These are phyloP conservation scores for Neofusicoccum laricinum DNA, from an alignment of 2,329 filamentous ascomycete species.

Conservation along the genomic window DNA sequence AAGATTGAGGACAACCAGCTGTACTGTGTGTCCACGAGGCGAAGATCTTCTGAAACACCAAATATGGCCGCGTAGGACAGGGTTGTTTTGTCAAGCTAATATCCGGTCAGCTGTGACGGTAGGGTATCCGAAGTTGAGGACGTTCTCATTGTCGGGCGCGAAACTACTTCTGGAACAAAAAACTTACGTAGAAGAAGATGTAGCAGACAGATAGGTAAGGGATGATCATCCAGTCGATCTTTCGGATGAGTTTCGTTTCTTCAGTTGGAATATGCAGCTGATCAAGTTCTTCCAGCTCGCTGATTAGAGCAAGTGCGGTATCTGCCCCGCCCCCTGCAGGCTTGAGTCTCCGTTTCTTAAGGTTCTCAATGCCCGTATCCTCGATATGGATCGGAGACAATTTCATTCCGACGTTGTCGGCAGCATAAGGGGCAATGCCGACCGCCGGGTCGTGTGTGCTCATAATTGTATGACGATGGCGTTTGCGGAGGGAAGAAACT, in stretches of 20 bases:
- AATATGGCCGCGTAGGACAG: constrained; percentile 34
- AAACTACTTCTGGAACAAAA: too few species aligned
- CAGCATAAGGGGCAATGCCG: neutral
- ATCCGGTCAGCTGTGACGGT: neutral
- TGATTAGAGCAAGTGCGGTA: neutral
- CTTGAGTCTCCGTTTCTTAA: neutral
- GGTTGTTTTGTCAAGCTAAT: constrained; percentile 58
- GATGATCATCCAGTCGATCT: neutral
- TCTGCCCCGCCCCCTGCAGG: neutral
- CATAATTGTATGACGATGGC: neutral
- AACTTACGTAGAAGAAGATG: neutral
- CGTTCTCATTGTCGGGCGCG: too few species aligned
- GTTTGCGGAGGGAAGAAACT: too few species aligned
- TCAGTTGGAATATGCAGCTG: neutral
- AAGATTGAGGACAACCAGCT: constrained; percentile 18
- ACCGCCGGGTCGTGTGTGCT: neutral
- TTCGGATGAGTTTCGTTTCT: neutral
- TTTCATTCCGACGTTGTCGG: neutral
- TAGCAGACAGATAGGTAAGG: neutral
- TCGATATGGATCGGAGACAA: neutral
- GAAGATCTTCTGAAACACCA: constrained; percentile 16
- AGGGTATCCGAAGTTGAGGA: too few species aligned
- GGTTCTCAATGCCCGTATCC: neutral
- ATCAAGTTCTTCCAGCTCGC: neutral
- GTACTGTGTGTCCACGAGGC: constrained; percentile 17